These are phyloP conservation scores for Drechslerella coelobrocha DNA, from an alignment of 2,329 filamentous ascomycete species.

Conservation along the genomic window DNA sequence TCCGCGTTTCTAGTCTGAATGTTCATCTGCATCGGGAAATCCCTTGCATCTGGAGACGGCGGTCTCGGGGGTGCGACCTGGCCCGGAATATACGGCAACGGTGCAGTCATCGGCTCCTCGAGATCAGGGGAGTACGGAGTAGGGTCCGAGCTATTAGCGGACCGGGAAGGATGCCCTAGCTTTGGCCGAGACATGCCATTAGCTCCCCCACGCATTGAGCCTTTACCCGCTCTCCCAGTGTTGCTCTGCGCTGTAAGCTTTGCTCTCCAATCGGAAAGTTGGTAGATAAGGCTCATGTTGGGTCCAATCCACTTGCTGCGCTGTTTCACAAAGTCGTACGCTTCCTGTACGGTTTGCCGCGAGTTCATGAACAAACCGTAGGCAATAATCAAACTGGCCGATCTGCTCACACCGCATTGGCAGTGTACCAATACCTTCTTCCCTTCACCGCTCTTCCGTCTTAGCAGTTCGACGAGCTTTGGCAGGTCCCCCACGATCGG, in stretches of 20 bases:
- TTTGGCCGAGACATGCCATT: constrained; percentile 43
- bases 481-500: constrained; percentile 81
- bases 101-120: constrained; percentile 68
- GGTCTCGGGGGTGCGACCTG: constrained; percentile 56
- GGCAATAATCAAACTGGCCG: constrained; percentile 83
- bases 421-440: constrained; percentile 84
- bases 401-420: constrained; percentile 84
- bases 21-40: constrained; percentile 53
- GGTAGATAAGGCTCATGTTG: constrained; percentile 92
- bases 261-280: constrained; percentile 62
- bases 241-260: constrained; percentile 52
- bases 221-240: constrained; percentile 49
- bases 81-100: constrained; percentile 65
- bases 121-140: constrained; percentile 62
- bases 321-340: constrained; percentile 79
- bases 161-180: constrained; percentile 45
- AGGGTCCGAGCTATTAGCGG: constrained; percentile 51
- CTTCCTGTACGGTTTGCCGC: constrained; percentile 77
- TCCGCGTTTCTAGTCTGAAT: constrained; percentile 54
- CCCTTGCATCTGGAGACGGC: constrained; percentile 57
- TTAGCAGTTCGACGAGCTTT: constrained; percentile 76
- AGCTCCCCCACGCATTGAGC: constrained; percentile 40
- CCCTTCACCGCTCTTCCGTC: constrained; percentile 72
- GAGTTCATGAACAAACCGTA: constrained; percentile 83
- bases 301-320: constrained; percentile 88